Percentiles rank a stretch among this genome's conserved stretches.
Evolutionary conservation across 768 basidiomycete genomes (phyloP).

Genomic region (Leccinum rimulosum): DNA sequence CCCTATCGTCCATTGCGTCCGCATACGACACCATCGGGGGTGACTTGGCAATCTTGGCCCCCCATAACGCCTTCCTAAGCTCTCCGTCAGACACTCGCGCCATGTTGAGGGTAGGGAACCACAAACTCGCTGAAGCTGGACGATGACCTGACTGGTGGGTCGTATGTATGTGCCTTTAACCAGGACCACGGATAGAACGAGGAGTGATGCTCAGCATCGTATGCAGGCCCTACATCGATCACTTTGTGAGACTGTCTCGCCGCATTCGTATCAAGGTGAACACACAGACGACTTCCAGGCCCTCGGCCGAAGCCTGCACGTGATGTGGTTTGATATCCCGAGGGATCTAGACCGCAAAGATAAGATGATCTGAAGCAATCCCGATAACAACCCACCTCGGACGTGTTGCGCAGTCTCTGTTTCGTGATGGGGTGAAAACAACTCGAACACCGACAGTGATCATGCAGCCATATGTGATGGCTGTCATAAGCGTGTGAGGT

Average conservation of each 20-base stretch:
- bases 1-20: constrained; percentile 65
- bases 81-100: background rate
- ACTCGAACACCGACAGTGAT: constrained; percentile 85
- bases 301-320: constrained; percentile 55
- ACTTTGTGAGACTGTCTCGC: background rate
- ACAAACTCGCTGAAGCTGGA: constrained; percentile 43
- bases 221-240: constrained; percentile 21
- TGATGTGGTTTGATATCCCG: constrained; percentile 62
- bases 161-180: constrained; percentile 76
- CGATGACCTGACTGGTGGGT: constrained; percentile 49
- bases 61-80: constrained; percentile 73
- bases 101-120: background rate
- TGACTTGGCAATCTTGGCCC: constrained; percentile 65
- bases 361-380: background rate
- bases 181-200: constrained; percentile 89
- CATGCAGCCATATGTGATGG: constrained; percentile 88
- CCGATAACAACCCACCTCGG: constrained; percentile 50
- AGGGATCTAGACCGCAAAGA: constrained; percentile 57
- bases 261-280: constrained; percentile 4
- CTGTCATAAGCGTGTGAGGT: constrained; percentile 42
- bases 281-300: constrained; percentile 76
- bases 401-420: constrained; percentile 86
- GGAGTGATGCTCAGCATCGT: constrained; percentile 52
- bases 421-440: constrained; percentile 90
- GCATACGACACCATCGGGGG: constrained; percentile 75